Conservation (phyloP, 1,284 basidiomycete species). For the Inonotus hispidus region DNA sequence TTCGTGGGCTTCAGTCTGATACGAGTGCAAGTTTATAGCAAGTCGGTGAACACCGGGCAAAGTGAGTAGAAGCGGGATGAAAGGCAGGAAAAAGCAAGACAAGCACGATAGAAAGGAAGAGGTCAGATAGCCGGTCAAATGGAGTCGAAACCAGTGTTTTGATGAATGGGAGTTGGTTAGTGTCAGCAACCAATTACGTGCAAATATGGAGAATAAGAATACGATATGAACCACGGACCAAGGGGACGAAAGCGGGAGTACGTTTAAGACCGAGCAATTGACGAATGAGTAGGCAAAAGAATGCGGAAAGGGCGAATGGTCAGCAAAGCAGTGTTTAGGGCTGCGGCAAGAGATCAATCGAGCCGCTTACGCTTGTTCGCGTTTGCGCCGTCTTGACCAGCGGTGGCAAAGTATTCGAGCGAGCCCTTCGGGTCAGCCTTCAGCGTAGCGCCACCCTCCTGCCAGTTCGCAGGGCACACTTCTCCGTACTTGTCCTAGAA, state of each 20-base stretch:
- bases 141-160: too few species aligned
- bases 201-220: too few species aligned
- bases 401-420: constrained; percentile 64
- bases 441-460: constrained; percentile 68
- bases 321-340: constrained; percentile 6
- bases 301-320: constrained; percentile 1
- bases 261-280: neutral
- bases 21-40: neutral
- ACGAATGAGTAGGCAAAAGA: neutral
- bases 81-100: neutral
- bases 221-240: neutral
- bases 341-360: constrained; percentile 9
- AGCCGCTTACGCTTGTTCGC: constrained; percentile 18
- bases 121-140: too few species aligned
- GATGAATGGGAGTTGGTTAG: too few species aligned
- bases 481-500: constrained; percentile 78
- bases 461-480: constrained; percentile 89
- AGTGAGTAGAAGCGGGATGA: neutral
- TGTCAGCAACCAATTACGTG: too few species aligned
- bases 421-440: constrained; percentile 70
- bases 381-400: constrained; percentile 1
- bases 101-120: neutral
- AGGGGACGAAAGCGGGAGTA: neutral
- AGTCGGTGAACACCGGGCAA: too few species aligned
- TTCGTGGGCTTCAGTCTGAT: neutral